These are phyloP conservation scores for Suillus subalutaceus DNA, from an alignment of 768 basidiomycete species.

Conservation along the genomic window DNA sequence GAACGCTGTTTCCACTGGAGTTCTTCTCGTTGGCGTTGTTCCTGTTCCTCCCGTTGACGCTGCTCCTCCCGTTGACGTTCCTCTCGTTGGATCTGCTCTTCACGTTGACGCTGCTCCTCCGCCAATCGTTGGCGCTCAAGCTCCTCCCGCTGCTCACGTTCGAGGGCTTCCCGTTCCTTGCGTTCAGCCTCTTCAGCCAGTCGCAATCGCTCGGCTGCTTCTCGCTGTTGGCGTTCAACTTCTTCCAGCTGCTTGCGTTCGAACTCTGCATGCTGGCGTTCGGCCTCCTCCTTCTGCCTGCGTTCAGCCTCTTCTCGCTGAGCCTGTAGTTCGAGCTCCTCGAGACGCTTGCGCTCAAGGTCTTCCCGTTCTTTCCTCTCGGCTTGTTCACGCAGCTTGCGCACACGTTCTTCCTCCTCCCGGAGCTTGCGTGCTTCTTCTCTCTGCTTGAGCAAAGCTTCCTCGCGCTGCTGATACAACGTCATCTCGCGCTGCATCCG, in stretches of 20 bases:
- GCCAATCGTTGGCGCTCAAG: background rate
- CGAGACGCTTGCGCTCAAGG: slow-evolving; percentile 11
- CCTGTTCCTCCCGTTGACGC: background rate
- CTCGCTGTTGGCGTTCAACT: slow-evolving; percentile 11
- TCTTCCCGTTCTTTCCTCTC: slow-evolving; percentile 16
- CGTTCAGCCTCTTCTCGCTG: slow-evolving; percentile 11
- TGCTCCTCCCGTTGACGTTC: background rate
- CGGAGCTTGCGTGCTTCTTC: slow-evolving; percentile 12
- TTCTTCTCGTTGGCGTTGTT: slow-evolving; percentile 7
- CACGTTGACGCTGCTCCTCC: slow-evolving; percentile 3
- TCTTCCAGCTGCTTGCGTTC: slow-evolving; percentile 14
- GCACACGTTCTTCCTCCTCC: slow-evolving; percentile 7
- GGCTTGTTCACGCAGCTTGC: slow-evolving; percentile 3
- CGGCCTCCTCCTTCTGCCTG: slow-evolving; percentile 16
- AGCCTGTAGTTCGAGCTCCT: slow-evolving; percentile 2
- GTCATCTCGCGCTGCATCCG: slow-evolving; percentile 46
- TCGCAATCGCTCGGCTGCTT: slow-evolving; percentile 12
- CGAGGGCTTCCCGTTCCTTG: background rate
- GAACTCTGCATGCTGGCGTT: slow-evolving; percentile 27
- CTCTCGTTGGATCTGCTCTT: background rate
- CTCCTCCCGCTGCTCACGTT: slow-evolving; percentile 2
- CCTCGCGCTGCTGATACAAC: slow-evolving; percentile 13
- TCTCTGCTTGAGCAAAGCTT: slow-evolving; percentile 12
- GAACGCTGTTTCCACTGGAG: slow-evolving; percentile 7
- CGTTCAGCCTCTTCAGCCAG: slow-evolving; percentile 8